A percentile compares a stretch with the other conserved stretches of the same genome.
Evolutionary conservation across 768 basidiomycete species (phyloP).

Genomic region (Boletus tomentosulus): DNA sequence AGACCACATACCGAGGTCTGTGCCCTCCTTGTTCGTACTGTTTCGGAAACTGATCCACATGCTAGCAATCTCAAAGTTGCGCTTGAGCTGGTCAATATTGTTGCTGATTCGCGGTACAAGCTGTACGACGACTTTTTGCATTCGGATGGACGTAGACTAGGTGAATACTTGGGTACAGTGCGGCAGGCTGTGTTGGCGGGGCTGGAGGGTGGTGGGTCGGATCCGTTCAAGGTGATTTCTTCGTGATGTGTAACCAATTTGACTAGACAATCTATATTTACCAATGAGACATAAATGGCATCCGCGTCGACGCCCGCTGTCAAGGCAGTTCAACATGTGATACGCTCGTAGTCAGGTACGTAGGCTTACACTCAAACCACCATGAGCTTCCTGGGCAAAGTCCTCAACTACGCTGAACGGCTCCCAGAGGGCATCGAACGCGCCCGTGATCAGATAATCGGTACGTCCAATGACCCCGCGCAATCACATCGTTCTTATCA

Average conservation of each 20-base stretch:
- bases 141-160: constrained; percentile 55
- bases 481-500: neutral
- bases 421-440: constrained; percentile 37
- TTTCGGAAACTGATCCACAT: neutral
- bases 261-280: neutral
- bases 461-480: constrained; percentile 17
- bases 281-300: neutral
- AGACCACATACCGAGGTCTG: constrained; percentile 61
- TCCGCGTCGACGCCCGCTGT: neutral
- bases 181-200: constrained; percentile 67
- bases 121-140: constrained; percentile 80
- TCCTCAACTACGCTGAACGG: constrained; percentile 33
- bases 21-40: constrained; percentile 6
- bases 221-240: constrained; percentile 56
- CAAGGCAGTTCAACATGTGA: constrained; percentile 1
- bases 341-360: neutral
- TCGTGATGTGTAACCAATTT: constrained; percentile 12
- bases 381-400: constrained; percentile 41
- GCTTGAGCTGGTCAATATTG: constrained; percentile 73
- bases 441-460: constrained; percentile 34
- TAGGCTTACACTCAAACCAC: constrained; percentile 2
- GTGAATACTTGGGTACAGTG: constrained; percentile 72
- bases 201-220: constrained; percentile 70
- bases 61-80: constrained; percentile 72
- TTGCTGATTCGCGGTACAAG: constrained; percentile 84